Conservation (phyloP, 2,329 filamentous ascomycete genomes). For the Penicillium sp. region DNA sequence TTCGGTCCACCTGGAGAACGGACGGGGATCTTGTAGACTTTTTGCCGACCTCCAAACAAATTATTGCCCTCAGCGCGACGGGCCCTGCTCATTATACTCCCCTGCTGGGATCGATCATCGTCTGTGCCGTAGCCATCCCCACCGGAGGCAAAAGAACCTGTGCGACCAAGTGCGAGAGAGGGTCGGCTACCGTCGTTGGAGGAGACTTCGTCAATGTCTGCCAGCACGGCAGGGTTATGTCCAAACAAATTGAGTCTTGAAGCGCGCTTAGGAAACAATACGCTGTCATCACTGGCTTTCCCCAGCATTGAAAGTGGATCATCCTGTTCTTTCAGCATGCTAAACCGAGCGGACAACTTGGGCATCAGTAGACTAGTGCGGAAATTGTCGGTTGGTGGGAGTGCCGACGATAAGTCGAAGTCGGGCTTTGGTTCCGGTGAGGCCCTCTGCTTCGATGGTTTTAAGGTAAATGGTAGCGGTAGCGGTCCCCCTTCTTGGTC, state of each 20-base stretch:
- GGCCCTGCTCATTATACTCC: conserved; percentile 77
- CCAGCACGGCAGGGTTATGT: conserved; percentile 56
- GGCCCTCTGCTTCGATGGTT: conserved; percentile 48
- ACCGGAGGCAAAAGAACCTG: conserved; percentile 62
- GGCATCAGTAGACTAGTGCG: conserved; percentile 95
- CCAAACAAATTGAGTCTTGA: conserved; percentile 74
- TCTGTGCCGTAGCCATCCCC: conserved; percentile 61
- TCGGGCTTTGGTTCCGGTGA: conserved; percentile 60
- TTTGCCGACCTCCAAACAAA: conserved; percentile 90
- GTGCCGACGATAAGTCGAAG: conserved; percentile 67
- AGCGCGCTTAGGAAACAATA: conserved; percentile 75
- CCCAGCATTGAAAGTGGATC: conserved; percentile 84
- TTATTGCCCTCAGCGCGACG: conserved; percentile 86
- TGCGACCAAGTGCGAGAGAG: conserved; percentile 57
- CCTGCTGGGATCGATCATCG: conserved; percentile 56
- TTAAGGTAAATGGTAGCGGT: conserved; percentile 33
- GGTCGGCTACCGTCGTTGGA: conserved; percentile 64
- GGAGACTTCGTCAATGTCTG: conserved; percentile 87
- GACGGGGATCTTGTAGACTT: conserved; percentile 80
- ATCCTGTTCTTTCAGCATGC: conserved; percentile 93
- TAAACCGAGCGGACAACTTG: conserved; percentile 89
- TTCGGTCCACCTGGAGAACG: conserved; percentile 38
- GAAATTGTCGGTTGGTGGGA: conserved; percentile 85
- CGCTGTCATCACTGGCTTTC: conserved; percentile 93
- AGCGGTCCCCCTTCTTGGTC: conserved; percentile 41